A percentile compares a stretch with the other conserved stretches of the same genome.
Conservation (phyloP, 805 yeast species). For the Candida jianshihensis region DNA sequence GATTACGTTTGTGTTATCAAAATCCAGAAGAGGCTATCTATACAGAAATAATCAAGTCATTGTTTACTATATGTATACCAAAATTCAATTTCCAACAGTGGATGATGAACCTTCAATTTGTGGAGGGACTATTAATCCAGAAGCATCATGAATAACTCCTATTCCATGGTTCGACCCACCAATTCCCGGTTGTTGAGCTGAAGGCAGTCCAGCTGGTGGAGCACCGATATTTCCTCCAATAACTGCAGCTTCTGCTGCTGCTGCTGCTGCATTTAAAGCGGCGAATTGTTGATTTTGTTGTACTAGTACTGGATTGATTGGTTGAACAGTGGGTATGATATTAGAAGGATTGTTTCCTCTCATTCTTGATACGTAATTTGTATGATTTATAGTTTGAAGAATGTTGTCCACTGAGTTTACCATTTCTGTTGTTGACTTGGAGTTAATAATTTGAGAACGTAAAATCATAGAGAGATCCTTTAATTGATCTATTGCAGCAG, state of each 20-base stretch:
- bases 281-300: conserved; percentile 13
- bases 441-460: conserved; percentile 34
- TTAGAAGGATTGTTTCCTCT: conserved; percentile 21
- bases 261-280: not conserved
- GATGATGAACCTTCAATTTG: no score
- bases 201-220: not conserved
- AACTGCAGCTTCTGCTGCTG: not conserved
- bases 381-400: conserved; percentile 13
- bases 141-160: no score
- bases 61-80: no score
- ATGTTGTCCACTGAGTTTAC: conserved; percentile 34
- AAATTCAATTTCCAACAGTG: no score
- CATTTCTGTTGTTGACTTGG: conserved; percentile 26
- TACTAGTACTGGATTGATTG: conserved; percentile 21
- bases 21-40: no score
- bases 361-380: conserved; percentile 20
- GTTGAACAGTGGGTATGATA: conserved; percentile 23
- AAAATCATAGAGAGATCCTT: conserved; percentile 50
- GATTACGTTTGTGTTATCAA: no score
- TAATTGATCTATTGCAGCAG: conserved; percentile 48
- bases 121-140: no score
- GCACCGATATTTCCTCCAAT: not conserved
- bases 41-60: no score
- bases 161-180: no score
- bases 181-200: not conserved